phyloP scores from a whole-genome alignment of 768 basidiomycete species.

The Hortiboletus flavorubellus region DNA sequence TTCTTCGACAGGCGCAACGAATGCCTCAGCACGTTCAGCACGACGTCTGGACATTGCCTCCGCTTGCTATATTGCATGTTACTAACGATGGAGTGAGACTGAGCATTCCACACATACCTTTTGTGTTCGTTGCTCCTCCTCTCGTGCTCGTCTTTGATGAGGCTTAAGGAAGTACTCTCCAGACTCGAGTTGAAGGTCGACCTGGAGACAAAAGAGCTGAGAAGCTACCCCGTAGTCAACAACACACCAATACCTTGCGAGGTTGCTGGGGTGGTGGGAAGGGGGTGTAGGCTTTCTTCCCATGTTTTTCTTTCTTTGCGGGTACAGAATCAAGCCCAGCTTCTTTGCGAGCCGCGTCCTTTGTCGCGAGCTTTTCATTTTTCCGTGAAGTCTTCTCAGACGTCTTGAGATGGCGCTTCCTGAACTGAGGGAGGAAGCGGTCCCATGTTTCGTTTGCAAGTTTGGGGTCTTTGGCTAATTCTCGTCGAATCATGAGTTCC shows the following conservation, averaged over 20 bases:
- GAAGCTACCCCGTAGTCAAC: not conserved
- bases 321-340: slow-evolving; percentile 55
- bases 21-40: slow-evolving; percentile 83
- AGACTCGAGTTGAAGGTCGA: slow-evolving; percentile 92
- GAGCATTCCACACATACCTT: slow-evolving; percentile 39
- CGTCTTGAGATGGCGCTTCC: slow-evolving; percentile 87
- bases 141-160: slow-evolving; percentile 76
- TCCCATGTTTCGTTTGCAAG: slow-evolving; percentile 95
- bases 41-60: slow-evolving; percentile 66
- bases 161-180: slow-evolving; percentile 98
- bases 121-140: slow-evolving; percentile 67
- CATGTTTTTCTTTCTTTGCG: slow-evolving; percentile 45
- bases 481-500: slow-evolving; percentile 98
- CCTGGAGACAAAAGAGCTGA: slow-evolving; percentile 36
- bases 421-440: slow-evolving; percentile 94
- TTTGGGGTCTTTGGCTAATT: slow-evolving; percentile 97
- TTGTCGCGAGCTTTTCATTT: slow-evolving; percentile 64
- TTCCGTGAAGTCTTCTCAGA: slow-evolving; percentile 93
- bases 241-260: slow-evolving; percentile 63
- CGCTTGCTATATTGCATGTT: slow-evolving; percentile 57
- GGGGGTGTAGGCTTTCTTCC: slow-evolving; percentile 96
- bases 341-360: slow-evolving; percentile 60
- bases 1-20: slow-evolving; percentile 81
- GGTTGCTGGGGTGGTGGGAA: slow-evolving; percentile 96
- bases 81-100: not conserved